Evolutionary conservation across 2,329 filamentous ascomycete species (phyloP).

Genomic region (Penicillium fuscoglaucum): DNA sequence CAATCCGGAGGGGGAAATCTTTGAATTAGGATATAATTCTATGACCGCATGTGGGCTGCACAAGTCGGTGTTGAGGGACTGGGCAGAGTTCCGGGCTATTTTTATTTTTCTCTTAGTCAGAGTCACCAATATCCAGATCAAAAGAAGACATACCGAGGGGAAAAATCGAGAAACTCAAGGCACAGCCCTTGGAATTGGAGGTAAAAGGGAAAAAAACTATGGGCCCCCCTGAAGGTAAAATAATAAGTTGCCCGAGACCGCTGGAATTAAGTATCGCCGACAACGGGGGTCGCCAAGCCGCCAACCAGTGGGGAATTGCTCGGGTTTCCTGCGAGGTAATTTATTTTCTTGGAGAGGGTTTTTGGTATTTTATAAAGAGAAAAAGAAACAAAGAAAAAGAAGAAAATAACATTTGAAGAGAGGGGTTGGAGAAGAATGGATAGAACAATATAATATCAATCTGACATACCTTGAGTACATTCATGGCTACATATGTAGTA

Average conservation of each 20-base stretch:
- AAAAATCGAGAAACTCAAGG: constrained; percentile 10
- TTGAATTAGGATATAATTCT: constrained; percentile 14
- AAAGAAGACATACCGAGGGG: not conserved
- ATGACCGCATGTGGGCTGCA: constrained; percentile 24
- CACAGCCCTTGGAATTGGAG: constrained; percentile 18
- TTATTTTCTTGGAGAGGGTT: not conserved
- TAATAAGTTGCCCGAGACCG: constrained; percentile 22
- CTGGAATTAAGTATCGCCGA: constrained; percentile 33
- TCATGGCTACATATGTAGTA: not conserved
- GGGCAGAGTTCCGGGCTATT: constrained; percentile 13
- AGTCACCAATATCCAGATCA: not conserved
- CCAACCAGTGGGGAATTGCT: constrained; percentile 12
- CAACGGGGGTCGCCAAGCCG: constrained; percentile 23
- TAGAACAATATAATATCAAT: not conserved
- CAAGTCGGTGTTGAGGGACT: constrained; percentile 20
- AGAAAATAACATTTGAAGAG: too few relatives aligned
- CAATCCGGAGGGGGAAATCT: constrained; percentile 10
- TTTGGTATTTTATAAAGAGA: not conserved
- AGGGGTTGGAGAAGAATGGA: not conserved
- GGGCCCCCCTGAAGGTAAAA: constrained; percentile 29
- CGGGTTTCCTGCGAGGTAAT: constrained; percentile 6
- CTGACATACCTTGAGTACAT: not conserved
- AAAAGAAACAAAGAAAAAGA: not conserved
- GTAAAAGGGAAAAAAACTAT: constrained; percentile 17
- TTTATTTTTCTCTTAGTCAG: constrained; percentile 13